These are phyloP conservation scores for Mycena amicta DNA, from an alignment of 768 basidiomycete species.

Conservation along the genomic window DNA sequence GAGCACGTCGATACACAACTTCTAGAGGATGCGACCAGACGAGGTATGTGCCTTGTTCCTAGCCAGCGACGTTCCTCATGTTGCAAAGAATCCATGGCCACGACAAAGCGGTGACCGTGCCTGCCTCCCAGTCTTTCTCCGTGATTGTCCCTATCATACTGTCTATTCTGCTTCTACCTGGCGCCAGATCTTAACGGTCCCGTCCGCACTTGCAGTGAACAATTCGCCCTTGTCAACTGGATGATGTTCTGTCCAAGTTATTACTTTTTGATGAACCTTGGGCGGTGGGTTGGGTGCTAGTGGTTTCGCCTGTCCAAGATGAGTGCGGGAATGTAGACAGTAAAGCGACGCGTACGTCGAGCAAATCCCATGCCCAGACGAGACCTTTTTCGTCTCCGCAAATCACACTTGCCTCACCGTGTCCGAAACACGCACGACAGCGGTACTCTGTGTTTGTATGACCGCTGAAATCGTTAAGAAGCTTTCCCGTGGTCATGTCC, in stretches of 20 bases:
- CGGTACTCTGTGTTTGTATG: slow-evolving; percentile 78
- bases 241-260: slow-evolving; percentile 93
- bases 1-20: slow-evolving; percentile 94
- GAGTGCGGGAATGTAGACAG: too few species aligned
- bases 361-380: slow-evolving; percentile 92
- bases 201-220: slow-evolving; percentile 89
- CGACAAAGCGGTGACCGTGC: slow-evolving; percentile 21
- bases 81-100: slow-evolving; percentile 35
- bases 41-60: slow-evolving; percentile 59
- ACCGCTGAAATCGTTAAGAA: slow-evolving; percentile 84
- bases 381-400: slow-evolving; percentile 89
- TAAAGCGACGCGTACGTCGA: slow-evolving; percentile 61
- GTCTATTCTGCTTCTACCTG: slow-evolving; percentile 34
- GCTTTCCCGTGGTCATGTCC: slow-evolving; percentile 78
- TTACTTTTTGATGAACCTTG: slow-evolving; percentile 77
- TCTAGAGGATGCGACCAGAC: slow-evolving; percentile 92
- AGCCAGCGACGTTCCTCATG: not conserved
- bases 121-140: not conserved
- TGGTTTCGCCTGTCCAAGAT: slow-evolving; percentile 59
- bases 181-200: slow-evolving; percentile 89
- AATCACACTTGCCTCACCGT: slow-evolving; percentile 78
- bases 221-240: slow-evolving; percentile 81
- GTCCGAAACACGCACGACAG: slow-evolving; percentile 79
- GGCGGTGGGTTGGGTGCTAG: slow-evolving; percentile 75
- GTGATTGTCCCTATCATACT: too few species aligned